These are phyloP conservation scores for Thraustotheca clavata DNA, from an alignment of 352 stramenopile genomes.

Conservation along the genomic window DNA sequence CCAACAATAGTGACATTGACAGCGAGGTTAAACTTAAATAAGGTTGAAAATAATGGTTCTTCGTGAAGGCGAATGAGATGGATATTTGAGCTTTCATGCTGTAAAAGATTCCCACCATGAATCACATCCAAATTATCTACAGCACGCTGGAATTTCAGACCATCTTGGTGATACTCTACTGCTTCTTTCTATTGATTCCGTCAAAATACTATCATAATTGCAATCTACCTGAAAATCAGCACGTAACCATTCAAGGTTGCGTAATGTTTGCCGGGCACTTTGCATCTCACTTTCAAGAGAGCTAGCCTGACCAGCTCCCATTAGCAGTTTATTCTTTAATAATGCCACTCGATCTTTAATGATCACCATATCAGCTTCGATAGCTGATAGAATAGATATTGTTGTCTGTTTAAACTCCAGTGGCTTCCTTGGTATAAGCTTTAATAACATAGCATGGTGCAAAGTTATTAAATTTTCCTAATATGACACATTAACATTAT, in stretches of 20 bases:
- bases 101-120: not conserved
- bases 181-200: conserved; percentile 1
- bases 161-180: conserved; percentile 4
- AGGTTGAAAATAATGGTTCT: not conserved
- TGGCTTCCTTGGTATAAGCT: not conserved
- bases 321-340: conserved; percentile 6
- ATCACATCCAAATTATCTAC: not conserved
- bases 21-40: conserved; percentile 7
- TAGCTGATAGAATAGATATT: not conserved
- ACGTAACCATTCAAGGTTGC: not conserved
- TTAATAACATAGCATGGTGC: conserved; percentile 6
- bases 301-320: not conserved
- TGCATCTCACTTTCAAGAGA: conserved; percentile 4
- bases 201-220: not conserved
- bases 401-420: not conserved
- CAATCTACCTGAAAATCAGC: conserved; percentile 17
- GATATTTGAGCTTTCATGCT: not conserved
- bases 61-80: conserved; percentile 20
- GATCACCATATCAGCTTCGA: not conserved
- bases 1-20: conserved; percentile 1
- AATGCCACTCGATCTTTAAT: not conserved
- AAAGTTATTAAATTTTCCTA: conserved; percentile 17
- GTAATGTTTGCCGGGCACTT: not conserved
- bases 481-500: no score
- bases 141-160: conserved; percentile 11